These are phyloP conservation scores for Melastoma candidum DNA, from an alignment of 441 rosid genomes.

Conservation along the genomic window DNA sequence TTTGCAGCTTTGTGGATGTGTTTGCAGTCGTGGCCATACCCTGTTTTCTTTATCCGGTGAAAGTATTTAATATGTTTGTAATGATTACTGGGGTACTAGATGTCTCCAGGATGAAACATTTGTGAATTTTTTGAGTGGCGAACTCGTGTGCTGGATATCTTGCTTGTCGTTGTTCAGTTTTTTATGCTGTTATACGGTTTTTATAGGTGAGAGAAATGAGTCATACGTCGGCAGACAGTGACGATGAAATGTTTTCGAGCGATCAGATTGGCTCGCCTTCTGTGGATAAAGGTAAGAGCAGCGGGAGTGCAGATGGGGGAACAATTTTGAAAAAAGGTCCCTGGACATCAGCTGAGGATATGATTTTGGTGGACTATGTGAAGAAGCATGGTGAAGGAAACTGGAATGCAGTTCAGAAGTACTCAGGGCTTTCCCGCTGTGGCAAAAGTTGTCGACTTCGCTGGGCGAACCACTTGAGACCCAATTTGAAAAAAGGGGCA, in stretches of 20 bases:
- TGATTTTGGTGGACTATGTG: constrained; percentile 78
- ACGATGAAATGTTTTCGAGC: constrained; percentile 43
- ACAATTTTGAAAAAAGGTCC: constrained; percentile 85
- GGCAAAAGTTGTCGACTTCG: constrained; percentile 98
- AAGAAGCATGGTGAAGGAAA: constrained; percentile 96
- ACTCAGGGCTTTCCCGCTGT: constrained; percentile 81
- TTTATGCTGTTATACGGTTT: constrained; percentile 21
- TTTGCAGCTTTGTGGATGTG: no score
- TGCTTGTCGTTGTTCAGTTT: constrained; percentile 32
- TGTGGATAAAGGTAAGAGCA: constrained; percentile 32
- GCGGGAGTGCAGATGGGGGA: constrained; percentile 39
- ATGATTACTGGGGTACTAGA: no score
- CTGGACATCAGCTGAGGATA: constrained; percentile 94
- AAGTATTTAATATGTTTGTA: no score
- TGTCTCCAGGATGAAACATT: no score
- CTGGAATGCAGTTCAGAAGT: constrained; percentile 97
- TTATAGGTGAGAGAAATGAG: constrained; percentile 49
- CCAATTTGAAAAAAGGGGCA: constrained; percentile 95
- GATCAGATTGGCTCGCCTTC: constrained; percentile 44
- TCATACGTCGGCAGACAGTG: constrained; percentile 42
- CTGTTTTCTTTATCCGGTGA: no score
- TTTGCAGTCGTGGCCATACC: no score
- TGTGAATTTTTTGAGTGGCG: no score
- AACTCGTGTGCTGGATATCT: constrained; percentile 28
- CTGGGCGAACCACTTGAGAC: constrained; percentile 98